These are phyloP conservation scores for Miscanthus lutarioriparius DNA, from an alignment of 176 grass and related monocot genomes.

Conservation along the genomic window DNA sequence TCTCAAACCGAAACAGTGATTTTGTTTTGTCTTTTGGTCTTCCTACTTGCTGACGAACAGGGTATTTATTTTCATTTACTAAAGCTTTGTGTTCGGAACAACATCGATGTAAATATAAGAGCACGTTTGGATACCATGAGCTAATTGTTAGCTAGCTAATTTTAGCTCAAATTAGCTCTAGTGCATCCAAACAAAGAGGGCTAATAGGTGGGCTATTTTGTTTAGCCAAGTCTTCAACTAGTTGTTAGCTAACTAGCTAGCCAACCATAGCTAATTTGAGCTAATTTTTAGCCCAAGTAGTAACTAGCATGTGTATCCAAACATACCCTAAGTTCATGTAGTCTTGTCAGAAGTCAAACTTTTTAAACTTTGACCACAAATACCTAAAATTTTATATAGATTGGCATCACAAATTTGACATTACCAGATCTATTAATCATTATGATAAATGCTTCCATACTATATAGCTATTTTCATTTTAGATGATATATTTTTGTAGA, in stretches of 20 bases:
- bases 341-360: not conserved
- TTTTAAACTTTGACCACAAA: not conserved
- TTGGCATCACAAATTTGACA: not conserved
- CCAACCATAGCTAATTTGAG: too few relatives aligned
- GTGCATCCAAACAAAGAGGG: too few relatives aligned
- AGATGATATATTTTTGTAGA: not conserved
- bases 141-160: too few relatives aligned
- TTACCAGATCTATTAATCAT: not conserved
- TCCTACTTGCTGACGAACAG: not conserved
- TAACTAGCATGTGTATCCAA: too few relatives aligned
- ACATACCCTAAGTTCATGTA: not conserved
- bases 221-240: too few relatives aligned
- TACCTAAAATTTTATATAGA: not conserved
- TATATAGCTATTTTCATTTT: not conserved
- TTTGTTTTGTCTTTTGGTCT: not conserved
- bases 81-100: slow-evolving; percentile 24
- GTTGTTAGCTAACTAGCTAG: too few relatives aligned
- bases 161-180: too few relatives aligned
- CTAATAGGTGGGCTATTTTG: too few relatives aligned
- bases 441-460: not conserved
- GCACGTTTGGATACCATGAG: too few relatives aligned
- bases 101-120: not conserved
- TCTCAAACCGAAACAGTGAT: not conserved
- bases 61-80: slow-evolving; percentile 30
- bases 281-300: too few relatives aligned